Conservation (phyloP, 2,329 filamentous ascomycete species). For the Spiromastix sp. region DNA sequence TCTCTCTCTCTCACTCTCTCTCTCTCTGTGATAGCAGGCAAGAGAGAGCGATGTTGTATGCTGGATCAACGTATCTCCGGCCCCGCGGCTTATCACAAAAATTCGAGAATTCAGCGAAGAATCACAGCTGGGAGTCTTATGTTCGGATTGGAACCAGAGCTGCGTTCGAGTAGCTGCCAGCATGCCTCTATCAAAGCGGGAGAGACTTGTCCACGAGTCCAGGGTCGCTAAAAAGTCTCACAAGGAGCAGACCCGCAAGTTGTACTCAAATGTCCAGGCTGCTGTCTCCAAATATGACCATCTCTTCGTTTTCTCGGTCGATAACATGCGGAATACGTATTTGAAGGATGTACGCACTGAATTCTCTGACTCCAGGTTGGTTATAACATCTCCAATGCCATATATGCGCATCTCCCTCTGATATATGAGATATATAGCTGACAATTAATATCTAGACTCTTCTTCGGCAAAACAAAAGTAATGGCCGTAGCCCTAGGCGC, state of each 20-base stretch:
- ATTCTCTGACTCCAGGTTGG: slow-evolving; percentile 69
- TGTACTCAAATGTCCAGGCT: slow-evolving; percentile 82
- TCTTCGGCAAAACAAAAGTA: slow-evolving; percentile 99
- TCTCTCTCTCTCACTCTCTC: no score
- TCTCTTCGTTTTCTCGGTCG: slow-evolving; percentile 86
- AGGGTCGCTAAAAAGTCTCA: slow-evolving; percentile 86
- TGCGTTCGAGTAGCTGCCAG: no score
- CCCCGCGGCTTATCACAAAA: no score
- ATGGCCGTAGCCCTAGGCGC: slow-evolving; percentile 91
- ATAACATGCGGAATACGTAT: slow-evolving; percentile 98
- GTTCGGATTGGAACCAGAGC: no score
- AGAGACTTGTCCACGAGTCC: slow-evolving; percentile 79
- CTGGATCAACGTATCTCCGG: no score
- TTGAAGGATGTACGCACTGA: slow-evolving; percentile 82
- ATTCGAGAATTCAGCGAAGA: no score
- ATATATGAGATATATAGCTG: neutral
- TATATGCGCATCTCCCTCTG: neutral
- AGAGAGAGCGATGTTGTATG: no score
- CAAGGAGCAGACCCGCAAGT: slow-evolving; percentile 76
- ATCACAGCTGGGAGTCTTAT: no score
- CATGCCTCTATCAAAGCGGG: slow-evolving; percentile 96
- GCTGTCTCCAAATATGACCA: slow-evolving; percentile 75
- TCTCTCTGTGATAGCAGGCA: no score
- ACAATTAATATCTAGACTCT: slow-evolving; percentile 51
- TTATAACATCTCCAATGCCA: slow-evolving; percentile 3